A percentile compares a stretch with the other conserved stretches of the same genome.
phyloP scores from a whole-genome alignment of 345 rosid genomes.

The Passiflora organensis region DNA sequence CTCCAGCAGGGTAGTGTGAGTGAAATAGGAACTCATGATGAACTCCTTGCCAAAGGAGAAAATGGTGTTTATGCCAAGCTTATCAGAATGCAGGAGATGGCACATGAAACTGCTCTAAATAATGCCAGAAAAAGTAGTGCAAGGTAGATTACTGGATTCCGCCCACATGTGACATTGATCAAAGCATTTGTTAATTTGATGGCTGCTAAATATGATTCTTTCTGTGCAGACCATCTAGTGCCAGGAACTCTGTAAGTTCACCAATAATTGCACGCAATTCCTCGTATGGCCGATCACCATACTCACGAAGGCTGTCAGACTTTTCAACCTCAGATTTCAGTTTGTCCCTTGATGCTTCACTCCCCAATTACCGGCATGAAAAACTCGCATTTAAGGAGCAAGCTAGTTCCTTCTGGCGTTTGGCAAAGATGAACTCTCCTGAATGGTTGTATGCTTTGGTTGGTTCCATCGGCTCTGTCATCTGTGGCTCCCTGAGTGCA shows the following conservation, averaged over 20 bases:
- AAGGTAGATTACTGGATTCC: constrained; percentile 39
- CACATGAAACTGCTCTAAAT: constrained; percentile 89
- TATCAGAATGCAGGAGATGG: constrained; percentile 87
- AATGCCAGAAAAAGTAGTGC: constrained; percentile 99
- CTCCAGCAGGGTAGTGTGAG: constrained; percentile 93
- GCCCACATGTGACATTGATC: background rate
- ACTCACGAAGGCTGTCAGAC: constrained; percentile 88
- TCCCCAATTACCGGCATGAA: constrained; percentile 72
- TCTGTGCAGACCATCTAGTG: constrained; percentile 85
- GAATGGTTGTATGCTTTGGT: constrained; percentile 90
- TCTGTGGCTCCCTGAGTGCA: constrained; percentile 91
- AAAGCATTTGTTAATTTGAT: background rate
- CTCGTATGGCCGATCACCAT: constrained; percentile 94
- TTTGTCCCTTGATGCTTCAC: constrained; percentile 70
- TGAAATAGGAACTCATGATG: constrained; percentile 90
- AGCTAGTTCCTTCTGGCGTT: constrained; percentile 96
- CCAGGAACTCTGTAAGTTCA: constrained; percentile 95
- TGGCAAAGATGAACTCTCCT: constrained; percentile 93
- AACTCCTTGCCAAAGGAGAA: constrained; percentile 82
- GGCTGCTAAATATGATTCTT: constrained; percentile 11
- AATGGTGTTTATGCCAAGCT: constrained; percentile 88
- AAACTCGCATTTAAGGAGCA: constrained; percentile 93
- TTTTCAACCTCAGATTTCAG: constrained; percentile 97
- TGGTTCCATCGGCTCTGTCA: constrained; percentile 83
- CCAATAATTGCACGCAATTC: constrained; percentile 93